These are phyloP conservation scores for Raphanus hybrid DNA, from an alignment of 441 rosid species.

Conservation along the genomic window DNA sequence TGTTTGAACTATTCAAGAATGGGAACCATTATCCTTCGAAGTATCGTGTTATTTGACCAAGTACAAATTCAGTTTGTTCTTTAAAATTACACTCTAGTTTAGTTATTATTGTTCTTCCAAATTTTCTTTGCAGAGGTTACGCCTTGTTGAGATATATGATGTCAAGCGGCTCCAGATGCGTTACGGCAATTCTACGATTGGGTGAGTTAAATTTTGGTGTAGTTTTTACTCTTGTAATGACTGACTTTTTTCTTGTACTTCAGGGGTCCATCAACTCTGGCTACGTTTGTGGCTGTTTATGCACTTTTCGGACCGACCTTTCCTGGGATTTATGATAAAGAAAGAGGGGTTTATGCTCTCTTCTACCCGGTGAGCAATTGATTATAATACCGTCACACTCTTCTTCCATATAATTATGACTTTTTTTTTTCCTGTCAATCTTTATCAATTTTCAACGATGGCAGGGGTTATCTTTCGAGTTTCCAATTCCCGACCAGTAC, in stretches of 20 bases:
- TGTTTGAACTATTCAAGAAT: too few species aligned
- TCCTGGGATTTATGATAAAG: slow-evolving; percentile 89
- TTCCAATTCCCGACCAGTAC: background rate
- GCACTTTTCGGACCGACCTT: slow-evolving; percentile 94
- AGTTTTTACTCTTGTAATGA: slow-evolving; percentile 19
- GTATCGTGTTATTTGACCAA: too few species aligned
- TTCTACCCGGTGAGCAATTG: slow-evolving; percentile 82
- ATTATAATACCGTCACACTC: background rate
- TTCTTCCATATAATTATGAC: background rate
- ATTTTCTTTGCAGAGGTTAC: slow-evolving; percentile 66
- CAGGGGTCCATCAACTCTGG: slow-evolving; percentile 86
- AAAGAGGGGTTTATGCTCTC: slow-evolving; percentile 84
- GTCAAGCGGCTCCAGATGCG: slow-evolving; percentile 96
- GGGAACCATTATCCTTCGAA: background rate
- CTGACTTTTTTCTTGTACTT: slow-evolving; percentile 36
- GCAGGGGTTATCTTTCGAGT: slow-evolving; percentile 8
- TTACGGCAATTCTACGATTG: slow-evolving; percentile 81
- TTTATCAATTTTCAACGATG: slow-evolving; percentile 20
- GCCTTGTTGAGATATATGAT: slow-evolving; percentile 85
- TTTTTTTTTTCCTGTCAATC: slow-evolving; percentile 3
- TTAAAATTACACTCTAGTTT: slow-evolving; percentile 13
- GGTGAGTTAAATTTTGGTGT: slow-evolving; percentile 53
- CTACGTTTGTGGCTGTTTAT: slow-evolving; percentile 96
- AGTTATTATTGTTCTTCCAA: slow-evolving; percentile 19
- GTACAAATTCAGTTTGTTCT: background rate